Evolutionary conservation across 306 rosid genomes (phyloP).

Genomic region (Medicago arabica): DNA sequence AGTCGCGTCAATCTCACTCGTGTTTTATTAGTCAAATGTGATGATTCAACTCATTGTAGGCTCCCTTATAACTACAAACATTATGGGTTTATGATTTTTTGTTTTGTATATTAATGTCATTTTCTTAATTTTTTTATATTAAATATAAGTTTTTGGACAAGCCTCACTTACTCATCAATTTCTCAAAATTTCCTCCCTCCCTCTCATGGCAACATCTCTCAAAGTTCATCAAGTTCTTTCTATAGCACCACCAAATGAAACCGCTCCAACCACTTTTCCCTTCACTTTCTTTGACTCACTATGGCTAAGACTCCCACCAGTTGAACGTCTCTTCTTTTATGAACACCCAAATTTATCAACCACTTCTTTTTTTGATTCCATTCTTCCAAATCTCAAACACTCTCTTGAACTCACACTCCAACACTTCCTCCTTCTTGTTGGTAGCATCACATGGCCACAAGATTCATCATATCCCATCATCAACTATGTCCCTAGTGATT

Average conservation of each 20-base stretch:
- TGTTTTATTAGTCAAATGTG: too few relatives aligned
- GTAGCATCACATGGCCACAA: conserved; percentile 45
- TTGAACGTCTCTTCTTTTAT: conserved; percentile 36
- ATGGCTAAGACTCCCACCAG: conserved; percentile 32
- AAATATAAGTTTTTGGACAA: too few relatives aligned
- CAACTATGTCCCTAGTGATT: conserved; percentile 32
- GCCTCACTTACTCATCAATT: background rate
- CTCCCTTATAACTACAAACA: too few relatives aligned
- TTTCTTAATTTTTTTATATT: too few relatives aligned
- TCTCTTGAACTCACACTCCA: conserved; percentile 45
- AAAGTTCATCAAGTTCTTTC: conserved; percentile 14
- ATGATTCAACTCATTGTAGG: too few relatives aligned
- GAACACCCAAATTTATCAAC: background rate
- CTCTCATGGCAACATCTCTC: background rate
- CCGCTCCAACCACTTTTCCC: conserved; percentile 21
- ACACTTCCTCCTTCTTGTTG: conserved; percentile 40
- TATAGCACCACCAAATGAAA: conserved; percentile 1
- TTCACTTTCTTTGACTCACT: conserved; percentile 40
- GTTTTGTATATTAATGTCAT: too few relatives aligned
- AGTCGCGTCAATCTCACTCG: too few relatives aligned
- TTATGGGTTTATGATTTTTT: too few relatives aligned
- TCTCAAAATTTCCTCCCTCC: too few relatives aligned
- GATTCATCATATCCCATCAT: conserved; percentile 37
- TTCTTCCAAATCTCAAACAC: conserved; percentile 51
- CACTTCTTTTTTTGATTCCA: conserved; percentile 18